phyloP scores from a whole-genome alignment of 1,284 basidiomycete species.

The Boletus mariae region DNA sequence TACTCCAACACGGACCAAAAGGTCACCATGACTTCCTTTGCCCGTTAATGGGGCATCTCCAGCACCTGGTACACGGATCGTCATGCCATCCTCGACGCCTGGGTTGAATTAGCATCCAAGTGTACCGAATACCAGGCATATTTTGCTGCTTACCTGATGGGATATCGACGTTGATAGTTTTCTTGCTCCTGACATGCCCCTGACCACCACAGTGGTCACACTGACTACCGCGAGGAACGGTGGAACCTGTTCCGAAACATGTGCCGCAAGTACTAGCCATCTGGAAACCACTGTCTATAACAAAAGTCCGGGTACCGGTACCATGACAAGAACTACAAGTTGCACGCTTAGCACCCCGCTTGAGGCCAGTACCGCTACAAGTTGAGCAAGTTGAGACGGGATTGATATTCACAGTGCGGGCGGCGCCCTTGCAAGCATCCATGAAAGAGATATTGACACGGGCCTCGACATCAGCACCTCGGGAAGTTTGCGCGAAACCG shows the following conservation, averaged over 20 bases:
- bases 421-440: slow-evolving; percentile 92
- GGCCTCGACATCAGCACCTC: slow-evolving; percentile 86
- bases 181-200: slow-evolving; percentile 82
- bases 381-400: slow-evolving; percentile 84
- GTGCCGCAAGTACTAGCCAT: slow-evolving; percentile 91
- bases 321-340: slow-evolving; percentile 85
- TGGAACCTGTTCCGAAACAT: slow-evolving; percentile 84
- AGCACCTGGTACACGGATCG: slow-evolving; percentile 77
- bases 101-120: slow-evolving; percentile 14
- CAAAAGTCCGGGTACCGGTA: slow-evolving; percentile 85
- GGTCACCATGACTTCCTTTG: slow-evolving; percentile 77
- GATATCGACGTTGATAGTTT: slow-evolving; percentile 80
- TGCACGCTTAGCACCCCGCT: slow-evolving; percentile 79
- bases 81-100: slow-evolving; percentile 98
- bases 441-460: slow-evolving; percentile 80
- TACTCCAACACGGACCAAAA: slow-evolving; percentile 87
- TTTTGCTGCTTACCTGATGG: slow-evolving; percentile 64
- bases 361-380: slow-evolving; percentile 87
- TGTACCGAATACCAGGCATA: slow-evolving; percentile 12
- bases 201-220: slow-evolving; percentile 85
- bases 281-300: slow-evolving; percentile 93
- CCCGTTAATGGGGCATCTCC: slow-evolving; percentile 87
- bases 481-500: slow-evolving; percentile 49
- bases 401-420: slow-evolving; percentile 71
- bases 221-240: slow-evolving; percentile 74